Evolutionary conservation across 1,284 basidiomycete species (phyloP), one percentile per base, ranked within the genome.

Genomic region (Apiotrichum brassicae): DNA sequence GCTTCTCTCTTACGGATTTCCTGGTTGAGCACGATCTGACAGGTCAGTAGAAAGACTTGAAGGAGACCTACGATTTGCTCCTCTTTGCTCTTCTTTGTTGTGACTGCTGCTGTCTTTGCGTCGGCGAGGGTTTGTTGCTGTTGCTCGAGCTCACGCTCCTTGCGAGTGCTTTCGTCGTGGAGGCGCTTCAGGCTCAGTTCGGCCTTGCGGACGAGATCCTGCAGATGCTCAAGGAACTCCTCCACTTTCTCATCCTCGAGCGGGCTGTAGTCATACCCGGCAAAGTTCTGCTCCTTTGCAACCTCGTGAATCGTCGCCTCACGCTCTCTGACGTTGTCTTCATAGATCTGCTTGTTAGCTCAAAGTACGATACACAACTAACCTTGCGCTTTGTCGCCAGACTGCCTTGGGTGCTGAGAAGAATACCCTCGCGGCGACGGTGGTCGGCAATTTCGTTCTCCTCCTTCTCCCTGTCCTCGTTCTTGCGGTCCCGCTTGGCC

Each of bases 231-330:
- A 7, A 69, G 53, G 43, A 67, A 68, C 22, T 66, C 64, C 14
- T 48, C 54, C 11, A 70, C 53, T 49, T 70, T 67, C 28, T 30
- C 23, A 33, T 72, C 68, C 43, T 68, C 67, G 14, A 67, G 54
- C 0, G 68, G 64, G 9, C 63, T 64, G 48, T 63, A 63, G 49
- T 81, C 82, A 63, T 82, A 92, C 0, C 88, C 90, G 46, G 81
- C 80, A 60, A 95, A 83, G 22, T 80, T 78, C 58, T 87, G 78
- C 53, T 81, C 81, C 38, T 81, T 76, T 40, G 82, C 80, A 9
- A 90, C 80, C 32, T 84, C 80, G 22, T 80, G 81, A 49, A 97
- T 84, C 25, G 84, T 75, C 9, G 78, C 75, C 66, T 93, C 89
- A 22, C 92, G 82, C 11, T 84, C 82, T 2, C 71, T 65, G 28